Conservation (phyloP, 164 flowering plant species). For the Cinnamomum chago region DNA sequence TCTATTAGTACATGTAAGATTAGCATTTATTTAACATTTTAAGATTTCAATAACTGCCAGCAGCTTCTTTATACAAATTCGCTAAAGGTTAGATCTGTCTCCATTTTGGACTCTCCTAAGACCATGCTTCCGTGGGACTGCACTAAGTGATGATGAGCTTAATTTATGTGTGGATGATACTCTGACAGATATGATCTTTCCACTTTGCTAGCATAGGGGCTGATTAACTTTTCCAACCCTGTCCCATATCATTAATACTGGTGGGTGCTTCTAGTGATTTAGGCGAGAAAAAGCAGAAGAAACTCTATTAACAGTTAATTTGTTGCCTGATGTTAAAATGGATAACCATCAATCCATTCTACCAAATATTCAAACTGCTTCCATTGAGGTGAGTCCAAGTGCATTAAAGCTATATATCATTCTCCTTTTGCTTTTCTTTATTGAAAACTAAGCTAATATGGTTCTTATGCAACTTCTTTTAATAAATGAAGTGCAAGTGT, state of each 20-base stretch:
- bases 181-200: no score
- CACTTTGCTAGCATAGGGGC: background rate
- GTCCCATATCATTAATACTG: background rate
- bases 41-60: no score
- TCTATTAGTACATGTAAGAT: background rate
- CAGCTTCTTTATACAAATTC: no score
- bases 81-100: no score
- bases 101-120: fast-evolving
- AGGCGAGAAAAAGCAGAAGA: no score
- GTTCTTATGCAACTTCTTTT: background rate
- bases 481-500: background rate
- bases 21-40: no score
- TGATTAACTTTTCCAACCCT: background rate
- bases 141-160: no score
- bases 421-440: no score
- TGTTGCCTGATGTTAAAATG: background rate
- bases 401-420: no score
- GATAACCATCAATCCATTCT: background rate
- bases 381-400: background rate
- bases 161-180: no score
- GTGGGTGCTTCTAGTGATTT: background rate
- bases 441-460: background rate
- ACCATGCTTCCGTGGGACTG: no score
- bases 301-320: no score
- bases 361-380: background rate